Evolutionary conservation across 2,329 filamentous ascomycete genomes (phyloP).

Genomic region (Diaporthe amygdali): DNA sequence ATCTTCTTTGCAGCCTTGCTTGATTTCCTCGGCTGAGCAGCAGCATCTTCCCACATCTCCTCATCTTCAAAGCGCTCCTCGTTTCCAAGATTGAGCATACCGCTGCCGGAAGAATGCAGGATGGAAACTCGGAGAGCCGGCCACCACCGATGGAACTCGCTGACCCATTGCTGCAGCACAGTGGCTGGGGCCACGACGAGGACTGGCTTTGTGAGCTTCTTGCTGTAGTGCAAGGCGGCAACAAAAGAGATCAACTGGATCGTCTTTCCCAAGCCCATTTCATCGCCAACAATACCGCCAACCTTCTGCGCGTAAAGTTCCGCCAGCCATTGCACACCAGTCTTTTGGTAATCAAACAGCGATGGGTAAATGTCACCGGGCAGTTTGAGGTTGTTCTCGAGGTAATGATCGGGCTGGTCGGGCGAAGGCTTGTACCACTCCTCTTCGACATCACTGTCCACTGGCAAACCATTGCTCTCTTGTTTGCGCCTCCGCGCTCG

Average conservation of each 20-base stretch:
- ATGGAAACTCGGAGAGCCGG: constrained; percentile 97
- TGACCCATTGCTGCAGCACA: constrained; percentile 96
- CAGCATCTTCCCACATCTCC: constrained; percentile 56
- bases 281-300: constrained; percentile 93
- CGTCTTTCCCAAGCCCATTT: constrained; percentile 98
- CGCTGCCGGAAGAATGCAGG: constrained; percentile 91
- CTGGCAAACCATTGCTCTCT: constrained; percentile 32
- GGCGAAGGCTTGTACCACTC: constrained; percentile 91
- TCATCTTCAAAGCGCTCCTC: constrained; percentile 65
- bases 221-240: constrained; percentile 90
- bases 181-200: constrained; percentile 95
- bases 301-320: constrained; percentile 89
- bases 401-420: constrained; percentile 74
- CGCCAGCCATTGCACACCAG: constrained; percentile 93
- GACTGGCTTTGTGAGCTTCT: constrained; percentile 80
- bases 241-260: constrained; percentile 76
- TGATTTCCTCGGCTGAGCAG: constrained; percentile 51
- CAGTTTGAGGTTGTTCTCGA: constrained; percentile 78
- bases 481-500: constrained; percentile 43
- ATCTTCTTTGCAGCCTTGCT: constrained; percentile 78
- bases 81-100: constrained; percentile 82
- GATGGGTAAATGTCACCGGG: constrained; percentile 93
- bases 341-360: constrained; percentile 96
- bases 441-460: constrained; percentile 49
- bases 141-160: constrained; percentile 99